A percentile compares a stretch with the other conserved stretches of the same genome.
Evolutionary conservation across 345 rosid species (phyloP).

Genomic region (Clausena lansium): DNA sequence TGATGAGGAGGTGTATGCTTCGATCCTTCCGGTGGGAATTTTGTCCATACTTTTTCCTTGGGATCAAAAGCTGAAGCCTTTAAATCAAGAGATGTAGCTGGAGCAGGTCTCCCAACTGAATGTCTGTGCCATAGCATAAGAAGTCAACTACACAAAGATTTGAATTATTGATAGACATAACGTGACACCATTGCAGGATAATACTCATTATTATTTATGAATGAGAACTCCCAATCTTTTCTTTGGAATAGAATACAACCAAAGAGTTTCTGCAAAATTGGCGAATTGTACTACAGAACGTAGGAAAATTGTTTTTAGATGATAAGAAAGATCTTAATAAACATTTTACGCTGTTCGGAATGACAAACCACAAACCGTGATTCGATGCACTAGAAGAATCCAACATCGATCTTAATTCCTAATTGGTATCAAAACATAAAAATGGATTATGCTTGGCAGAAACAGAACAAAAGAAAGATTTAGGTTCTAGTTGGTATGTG

Average conservation of each 20-base stretch:
- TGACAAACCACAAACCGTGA: background rate
- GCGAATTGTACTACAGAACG: background rate
- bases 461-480: background rate
- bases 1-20: conserved; percentile 96
- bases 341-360: background rate
- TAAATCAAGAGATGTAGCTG: conserved; percentile 78
- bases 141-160: background rate
- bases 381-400: background rate
- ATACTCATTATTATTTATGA: background rate
- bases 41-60: conserved; percentile 93
- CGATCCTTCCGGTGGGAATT: conserved; percentile 90
- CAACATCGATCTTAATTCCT: background rate
- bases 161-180: background rate
- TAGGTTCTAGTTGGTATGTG: background rate
- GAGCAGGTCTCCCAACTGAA: conserved; percentile 93
- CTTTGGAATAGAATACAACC: background rate
- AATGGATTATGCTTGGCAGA: background rate
- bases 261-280: background rate
- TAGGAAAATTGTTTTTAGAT: background rate
- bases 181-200: background rate
- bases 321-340: background rate
- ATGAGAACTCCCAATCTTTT: background rate
- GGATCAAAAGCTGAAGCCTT: conserved; percentile 94
- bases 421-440: background rate
- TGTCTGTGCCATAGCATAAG: conserved; percentile 45